phyloP scores from a whole-genome alignment of 2,329 filamentous ascomycete genomes.

The Grosmannia serpens region DNA sequence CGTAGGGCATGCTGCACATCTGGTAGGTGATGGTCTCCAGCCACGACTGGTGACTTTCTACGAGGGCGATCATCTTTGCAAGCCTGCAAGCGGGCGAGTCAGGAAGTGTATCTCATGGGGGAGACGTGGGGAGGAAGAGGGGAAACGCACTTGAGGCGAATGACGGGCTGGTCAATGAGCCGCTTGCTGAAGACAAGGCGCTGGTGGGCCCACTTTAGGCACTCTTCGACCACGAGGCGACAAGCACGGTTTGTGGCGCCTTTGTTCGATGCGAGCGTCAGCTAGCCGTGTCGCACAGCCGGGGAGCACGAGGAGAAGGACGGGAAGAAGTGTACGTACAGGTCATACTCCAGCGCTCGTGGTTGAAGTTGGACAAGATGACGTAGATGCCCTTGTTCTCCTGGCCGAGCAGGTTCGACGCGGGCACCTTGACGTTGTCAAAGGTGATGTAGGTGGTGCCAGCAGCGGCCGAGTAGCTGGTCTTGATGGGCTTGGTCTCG shows the following conservation, averaged over 20 bases:
- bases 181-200: conserved; percentile 74
- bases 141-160: conserved; percentile 57
- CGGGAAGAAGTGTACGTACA: conserved; percentile 28
- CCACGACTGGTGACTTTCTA: conserved; percentile 77
- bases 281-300: not conserved
- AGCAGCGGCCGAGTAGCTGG: conserved; percentile 66
- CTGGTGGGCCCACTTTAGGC: conserved; percentile 80
- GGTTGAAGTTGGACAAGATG: conserved; percentile 81
- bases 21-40: conserved; percentile 77
- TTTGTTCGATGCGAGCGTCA: not conserved
- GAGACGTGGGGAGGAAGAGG: not conserved
- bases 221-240: conserved; percentile 67
- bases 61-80: conserved; percentile 75
- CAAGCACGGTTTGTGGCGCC: conserved; percentile 51
- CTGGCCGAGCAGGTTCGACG: conserved; percentile 63
- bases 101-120: not conserved
- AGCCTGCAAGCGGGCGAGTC: conserved; percentile 63
- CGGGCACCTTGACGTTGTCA: conserved; percentile 78
- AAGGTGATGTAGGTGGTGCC: conserved; percentile 73
- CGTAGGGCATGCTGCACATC: conserved; percentile 77
- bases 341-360: conserved; percentile 70
- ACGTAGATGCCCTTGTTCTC: conserved; percentile 81
- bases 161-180: conserved; percentile 72
- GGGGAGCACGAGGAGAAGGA: not conserved
- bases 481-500: conserved; percentile 69